Conservation (phyloP, 768 basidiomycete species). For the Sarcodon aspratus region DNA sequence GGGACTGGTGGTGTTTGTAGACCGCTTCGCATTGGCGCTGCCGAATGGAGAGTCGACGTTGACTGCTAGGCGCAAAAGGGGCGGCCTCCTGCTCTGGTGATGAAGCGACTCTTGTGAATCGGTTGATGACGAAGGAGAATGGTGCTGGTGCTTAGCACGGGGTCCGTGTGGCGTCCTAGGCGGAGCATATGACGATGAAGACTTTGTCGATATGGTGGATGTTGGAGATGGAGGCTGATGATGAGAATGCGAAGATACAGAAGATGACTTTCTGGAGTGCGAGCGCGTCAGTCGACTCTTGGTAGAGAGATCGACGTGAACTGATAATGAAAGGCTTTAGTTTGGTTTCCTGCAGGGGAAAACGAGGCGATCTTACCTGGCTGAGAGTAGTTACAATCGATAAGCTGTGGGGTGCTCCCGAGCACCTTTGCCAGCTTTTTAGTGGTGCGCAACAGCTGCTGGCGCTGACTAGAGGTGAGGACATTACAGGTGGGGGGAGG, state of each 20-base stretch:
- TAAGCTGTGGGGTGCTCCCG: constrained; percentile 46
- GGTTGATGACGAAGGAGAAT: too few relatives aligned
- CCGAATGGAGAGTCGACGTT: too few relatives aligned
- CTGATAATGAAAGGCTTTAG: not conserved
- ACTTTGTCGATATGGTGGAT: not conserved
- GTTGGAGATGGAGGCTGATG: not conserved
- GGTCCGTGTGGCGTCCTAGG: too few relatives aligned
- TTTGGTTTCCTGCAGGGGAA: not conserved
- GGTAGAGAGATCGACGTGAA: not conserved
- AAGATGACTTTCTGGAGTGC: not conserved
- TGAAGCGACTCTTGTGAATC: too few relatives aligned
- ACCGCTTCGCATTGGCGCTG: too few relatives aligned
- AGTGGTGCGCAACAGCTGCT: constrained; percentile 42
- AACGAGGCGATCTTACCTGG: not conserved
- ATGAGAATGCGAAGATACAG: not conserved
- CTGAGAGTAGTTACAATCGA: constrained; percentile 20
- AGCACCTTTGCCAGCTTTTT: constrained; percentile 52
- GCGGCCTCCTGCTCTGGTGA: too few relatives aligned
- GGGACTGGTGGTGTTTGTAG: too few relatives aligned
- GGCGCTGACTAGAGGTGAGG: constrained; percentile 38
- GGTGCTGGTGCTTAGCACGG: too few relatives aligned
- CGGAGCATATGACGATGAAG: too few relatives aligned
- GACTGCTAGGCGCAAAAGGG: too few relatives aligned
- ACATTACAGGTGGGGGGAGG: constrained; percentile 53
- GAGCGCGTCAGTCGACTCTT: not conserved